Base-by-base conservation (phyloP, 257 asterid genomes). In the Orobanche coerulescens region DNA sequence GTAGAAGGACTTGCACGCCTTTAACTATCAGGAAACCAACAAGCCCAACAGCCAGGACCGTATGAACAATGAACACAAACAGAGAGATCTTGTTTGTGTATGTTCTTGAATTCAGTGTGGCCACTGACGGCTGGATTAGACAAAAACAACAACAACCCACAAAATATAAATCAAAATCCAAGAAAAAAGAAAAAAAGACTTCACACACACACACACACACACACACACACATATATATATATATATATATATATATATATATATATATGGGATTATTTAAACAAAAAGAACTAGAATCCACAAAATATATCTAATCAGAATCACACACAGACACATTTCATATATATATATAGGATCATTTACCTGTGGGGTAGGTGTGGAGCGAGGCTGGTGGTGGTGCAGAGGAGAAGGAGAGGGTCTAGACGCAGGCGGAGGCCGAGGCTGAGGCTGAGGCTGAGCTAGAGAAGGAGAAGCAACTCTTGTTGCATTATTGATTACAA, bases 51-150 rank as follows among this genome's bases (percentile, higher is more conserved):
- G 85, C 95, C n/a, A 52, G 31, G 39, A 86, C 68, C 69, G 78
- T 70, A 58, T 93, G 98, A 60, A 86, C 30, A 25, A 78, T 54
- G 80, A 89, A 93, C 54, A 93, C n/a, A 58, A 89, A 71, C 50
- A 89, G 76, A 23, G 96, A 93, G 2, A 93, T 72, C 82, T 80
- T 89, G 87, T 93, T 84, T 51, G 98, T 93, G 88, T 89, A 93
- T 23, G 82, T 47, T 74, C 94, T 84, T 63, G 97, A 82, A 73
- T 83, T 93, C 78, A 93, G 69, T 18, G 95, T 67, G 65, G 42
- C 78, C 48, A 82, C 78, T 22, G 88, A 58, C 59, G 36, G 87
- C 88, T 84, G 90, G 54, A 24, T 13, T 55, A 16, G 10, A 31
- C 8, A 60, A 23, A 8, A 42, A 53, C 44, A 58, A 23, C 1